Evolutionary conservation across 495 filamentous ascomycete genomes (phyloP).

Genomic region (Annulohypoxylon maeteangense): DNA sequence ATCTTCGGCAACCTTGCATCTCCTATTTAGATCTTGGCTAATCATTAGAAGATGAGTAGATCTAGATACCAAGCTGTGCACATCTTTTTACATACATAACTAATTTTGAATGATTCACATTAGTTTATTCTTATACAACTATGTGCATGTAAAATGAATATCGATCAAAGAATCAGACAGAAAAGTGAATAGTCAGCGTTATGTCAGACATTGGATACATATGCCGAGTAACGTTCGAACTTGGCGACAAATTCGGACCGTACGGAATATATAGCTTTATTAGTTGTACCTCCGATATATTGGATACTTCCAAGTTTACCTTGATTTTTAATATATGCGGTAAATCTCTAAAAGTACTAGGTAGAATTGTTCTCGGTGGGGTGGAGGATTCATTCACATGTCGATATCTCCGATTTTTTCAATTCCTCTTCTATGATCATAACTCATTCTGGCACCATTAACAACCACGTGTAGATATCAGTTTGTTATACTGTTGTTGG

Average conservation of each 20-base stretch:
- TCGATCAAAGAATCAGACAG: not conserved
- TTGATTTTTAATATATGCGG: constrained; percentile 9
- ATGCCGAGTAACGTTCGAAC: constrained; percentile 10
- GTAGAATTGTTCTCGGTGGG: not conserved
- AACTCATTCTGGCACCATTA: not conserved
- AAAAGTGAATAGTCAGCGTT: constrained; percentile 1
- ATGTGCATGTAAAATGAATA: not conserved
- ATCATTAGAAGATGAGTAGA: not conserved
- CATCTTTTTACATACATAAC: not conserved
- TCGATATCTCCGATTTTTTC: not conserved
- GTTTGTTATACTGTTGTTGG: not conserved
- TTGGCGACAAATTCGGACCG: constrained; percentile 24
- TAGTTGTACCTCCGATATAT: constrained; percentile 14
- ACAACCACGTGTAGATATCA: not conserved
- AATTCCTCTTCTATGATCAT: not conserved
- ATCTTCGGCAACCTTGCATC: constrained; percentile 4
- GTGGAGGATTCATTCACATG: not conserved
- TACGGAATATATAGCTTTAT: constrained; percentile 8
- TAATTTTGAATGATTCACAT: not conserved
- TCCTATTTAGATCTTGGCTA: not conserved
- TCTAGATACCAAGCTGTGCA: not conserved
- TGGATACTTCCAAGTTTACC: not conserved
- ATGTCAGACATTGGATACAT: constrained; percentile 4
- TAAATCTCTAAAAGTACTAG: not conserved
- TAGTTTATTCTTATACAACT: not conserved